Base-by-base conservation (phyloP, 2,329 filamentous ascomycete species). In the Chrysoporthe cubensis region DNA sequence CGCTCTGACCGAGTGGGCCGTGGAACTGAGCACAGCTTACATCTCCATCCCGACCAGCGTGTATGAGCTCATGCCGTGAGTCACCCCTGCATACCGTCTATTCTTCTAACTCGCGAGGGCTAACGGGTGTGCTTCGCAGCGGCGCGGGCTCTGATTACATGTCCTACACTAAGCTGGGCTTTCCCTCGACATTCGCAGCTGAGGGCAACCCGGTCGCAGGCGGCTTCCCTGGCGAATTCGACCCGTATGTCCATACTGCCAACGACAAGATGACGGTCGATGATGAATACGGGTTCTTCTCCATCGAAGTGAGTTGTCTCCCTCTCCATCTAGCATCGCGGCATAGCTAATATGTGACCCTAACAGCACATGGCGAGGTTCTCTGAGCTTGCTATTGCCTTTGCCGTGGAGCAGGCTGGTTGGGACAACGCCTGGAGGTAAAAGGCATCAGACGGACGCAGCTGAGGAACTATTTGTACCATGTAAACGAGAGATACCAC, bases 141-240 rank as follows among this genome's bases (percentile, higher is more conserved):
- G 73, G 74, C 46, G 79, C 78, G 13, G 79, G 79, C 1, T 81
- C 79, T 18, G 79, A 81, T 62, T 80, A 81, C 72, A 79, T 80
- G 79, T 79, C 78, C 0, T 81, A 74, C 66, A 80, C 79, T 1
- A 71, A 77, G 71, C 71, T 77, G n/a, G 77, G 76, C n/a, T 81
- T 76, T 69, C 79, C 79, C 2, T 74, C 79, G 1, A 73, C 78
- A 0, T 80, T 81, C 64, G 79, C 79, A 1, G 74, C 75, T 0
- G 79, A 81, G 70, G 79, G 79, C 9, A 75, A 81, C 69, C 79
- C 78, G 1, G 71, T 76, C 1, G 70, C 71, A 11, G 73, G 72
- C n/a, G 72, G 71, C 1, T 74, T 75, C 62, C 72, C 74, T 0
- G 78, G 78, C 52, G 77, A 79, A 14, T 76, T 73, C n/a, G 78